Percentiles rank a stretch among this genome's conserved stretches.
phyloP scores from a whole-genome alignment of 1,284 basidiomycete genomes.

The Somion occarium region DNA sequence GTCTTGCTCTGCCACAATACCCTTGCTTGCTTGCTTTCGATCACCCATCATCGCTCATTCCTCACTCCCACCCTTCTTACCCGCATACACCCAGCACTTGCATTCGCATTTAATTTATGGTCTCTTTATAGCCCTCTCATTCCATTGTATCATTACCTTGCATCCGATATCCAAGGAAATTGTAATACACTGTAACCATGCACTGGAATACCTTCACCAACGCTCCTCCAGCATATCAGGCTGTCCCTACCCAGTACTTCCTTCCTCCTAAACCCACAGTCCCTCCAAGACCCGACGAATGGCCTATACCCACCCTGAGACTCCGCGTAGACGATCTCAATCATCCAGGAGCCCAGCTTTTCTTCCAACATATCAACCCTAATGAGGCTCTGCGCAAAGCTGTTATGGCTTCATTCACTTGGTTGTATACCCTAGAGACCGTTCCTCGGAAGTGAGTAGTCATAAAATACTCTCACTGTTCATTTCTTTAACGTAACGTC shows the following conservation, averaged over 20 bases:
- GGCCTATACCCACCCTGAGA: conserved; percentile 52
- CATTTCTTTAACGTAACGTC: neutral
- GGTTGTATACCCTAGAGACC: conserved; percentile 55
- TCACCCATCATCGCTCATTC: neutral
- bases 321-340: conserved; percentile 54
- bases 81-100: neutral
- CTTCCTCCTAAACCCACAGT: conserved; percentile 22
- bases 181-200: neutral
- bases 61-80: neutral
- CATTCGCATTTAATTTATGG: neutral
- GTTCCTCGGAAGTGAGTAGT: conserved; percentile 52
- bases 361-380: conserved; percentile 48
- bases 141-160: neutral
- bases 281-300: conserved; percentile 21
- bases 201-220: neutral
- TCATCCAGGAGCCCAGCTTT: conserved; percentile 53
- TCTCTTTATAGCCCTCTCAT: neutral
- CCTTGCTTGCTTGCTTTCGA: neutral
- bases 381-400: conserved; percentile 44
- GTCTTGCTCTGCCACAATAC: neutral
- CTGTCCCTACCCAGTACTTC: conserved; percentile 23
- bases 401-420: conserved; percentile 47
- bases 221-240: neutral
- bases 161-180: too few relatives aligned
- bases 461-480: neutral